phyloP scores from a whole-genome alignment of 1,284 basidiomycete species.

The Volvariella surrecta region DNA sequence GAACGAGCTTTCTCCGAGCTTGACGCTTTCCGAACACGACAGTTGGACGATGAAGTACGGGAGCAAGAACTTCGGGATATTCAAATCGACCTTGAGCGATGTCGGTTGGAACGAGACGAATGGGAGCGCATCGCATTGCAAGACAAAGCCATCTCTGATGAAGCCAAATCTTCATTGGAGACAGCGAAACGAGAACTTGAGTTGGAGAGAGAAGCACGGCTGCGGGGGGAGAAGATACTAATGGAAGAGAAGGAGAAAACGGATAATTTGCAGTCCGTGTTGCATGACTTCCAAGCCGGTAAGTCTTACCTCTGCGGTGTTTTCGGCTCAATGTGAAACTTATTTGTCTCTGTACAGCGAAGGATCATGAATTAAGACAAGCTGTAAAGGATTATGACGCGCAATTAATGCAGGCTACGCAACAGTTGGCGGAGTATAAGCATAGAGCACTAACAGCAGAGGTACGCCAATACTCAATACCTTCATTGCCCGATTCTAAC shows the following conservation, averaged over 20 bases:
- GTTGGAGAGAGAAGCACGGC: slow-evolving; percentile 48
- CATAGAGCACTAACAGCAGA: slow-evolving; percentile 82
- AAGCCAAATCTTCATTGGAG: slow-evolving; percentile 48
- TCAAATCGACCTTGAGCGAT: slow-evolving; percentile 77
- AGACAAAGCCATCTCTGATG: slow-evolving; percentile 69
- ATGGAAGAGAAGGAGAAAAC: slow-evolving; percentile 71
- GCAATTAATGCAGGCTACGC: slow-evolving; percentile 62
- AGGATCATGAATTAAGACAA: slow-evolving; percentile 69
- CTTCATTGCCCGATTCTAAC: slow-evolving; percentile 1
- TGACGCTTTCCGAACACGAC: slow-evolving; percentile 52
- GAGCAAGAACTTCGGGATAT: slow-evolving; percentile 77
- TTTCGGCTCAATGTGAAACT: slow-evolving; percentile 6
- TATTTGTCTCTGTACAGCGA: slow-evolving; percentile 34
- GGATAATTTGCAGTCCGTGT: slow-evolving; percentile 81
- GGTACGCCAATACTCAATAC: slow-evolving; percentile 29
- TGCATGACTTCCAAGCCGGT: slow-evolving; percentile 94
- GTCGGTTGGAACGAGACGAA: slow-evolving; percentile 80
- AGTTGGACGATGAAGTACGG: slow-evolving; percentile 48
- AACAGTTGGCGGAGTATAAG: slow-evolving; percentile 80
- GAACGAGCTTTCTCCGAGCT: slow-evolving; percentile 65
- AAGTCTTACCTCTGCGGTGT: slow-evolving; percentile 17
- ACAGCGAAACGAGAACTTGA: slow-evolving; percentile 60
- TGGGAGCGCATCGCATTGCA: slow-evolving; percentile 76
- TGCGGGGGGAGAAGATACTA: slow-evolving; percentile 46
- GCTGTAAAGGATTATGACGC: slow-evolving; percentile 78